These are phyloP conservation scores for Simmondsia chinensis DNA, from an alignment of 148 eudicot genomes.

Conservation along the genomic window DNA sequence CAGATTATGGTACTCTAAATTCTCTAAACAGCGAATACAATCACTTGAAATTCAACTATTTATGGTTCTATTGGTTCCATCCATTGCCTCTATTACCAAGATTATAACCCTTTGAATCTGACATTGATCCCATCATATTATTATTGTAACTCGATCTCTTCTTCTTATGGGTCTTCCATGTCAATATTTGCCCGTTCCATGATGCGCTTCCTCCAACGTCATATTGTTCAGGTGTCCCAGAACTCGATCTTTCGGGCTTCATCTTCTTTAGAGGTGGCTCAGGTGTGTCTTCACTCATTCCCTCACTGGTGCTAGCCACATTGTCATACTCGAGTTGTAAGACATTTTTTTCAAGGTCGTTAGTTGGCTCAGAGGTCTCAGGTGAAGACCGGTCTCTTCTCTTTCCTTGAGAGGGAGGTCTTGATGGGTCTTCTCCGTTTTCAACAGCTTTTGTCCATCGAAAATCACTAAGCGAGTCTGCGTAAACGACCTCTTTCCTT, in stretches of 20 bases:
- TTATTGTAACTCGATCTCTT: conserved; percentile 60
- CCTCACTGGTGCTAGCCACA: conserved; percentile 36
- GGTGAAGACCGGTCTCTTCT: conserved; percentile 28
- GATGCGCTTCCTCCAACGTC: conserved; percentile 15
- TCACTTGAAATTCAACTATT: no score
- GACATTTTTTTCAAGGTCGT: conserved; percentile 19
- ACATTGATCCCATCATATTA: conserved; percentile 18
- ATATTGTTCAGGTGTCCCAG: conserved; percentile 20
- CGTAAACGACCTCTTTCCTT: conserved; percentile 82
- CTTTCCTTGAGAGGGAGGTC: conserved; percentile 26
- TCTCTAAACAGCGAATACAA: no score
- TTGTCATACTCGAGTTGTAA: conserved; percentile 37
- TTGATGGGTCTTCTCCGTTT: conserved; percentile 41
- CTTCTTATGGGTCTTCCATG: conserved; percentile 75
- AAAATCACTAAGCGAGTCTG: conserved; percentile 61
- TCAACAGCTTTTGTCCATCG: conserved; percentile 79
- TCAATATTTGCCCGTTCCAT: conserved; percentile 31
- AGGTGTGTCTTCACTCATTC: conserved; percentile 35
- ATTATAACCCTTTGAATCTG: conserved; percentile 21
- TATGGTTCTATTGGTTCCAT: no score
- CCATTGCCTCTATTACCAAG: conserved; percentile 12
- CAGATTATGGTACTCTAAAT: no score
- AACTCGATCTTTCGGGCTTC: conserved; percentile 24
- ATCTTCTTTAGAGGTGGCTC: conserved; percentile 26
- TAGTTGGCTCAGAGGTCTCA: conserved; percentile 5